Evolutionary conservation across 2,329 filamentous ascomycete genomes (phyloP), one percentile per base, ranked within the genome.

Genomic region (Beauveria australis): DNA sequence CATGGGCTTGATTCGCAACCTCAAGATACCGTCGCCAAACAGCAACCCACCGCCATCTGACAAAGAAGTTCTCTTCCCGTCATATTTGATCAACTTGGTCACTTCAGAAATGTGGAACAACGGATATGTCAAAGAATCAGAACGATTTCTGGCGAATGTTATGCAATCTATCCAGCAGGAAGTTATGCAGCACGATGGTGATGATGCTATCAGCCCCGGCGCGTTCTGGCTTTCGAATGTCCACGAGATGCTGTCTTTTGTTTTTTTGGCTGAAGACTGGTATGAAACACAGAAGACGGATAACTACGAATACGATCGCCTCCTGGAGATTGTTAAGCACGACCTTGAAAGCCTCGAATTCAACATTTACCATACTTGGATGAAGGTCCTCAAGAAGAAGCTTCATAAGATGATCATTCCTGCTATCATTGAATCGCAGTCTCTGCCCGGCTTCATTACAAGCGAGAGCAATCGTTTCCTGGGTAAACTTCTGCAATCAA

Each of bases 91-190:
- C 80, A 99, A 99, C 75, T 82, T 99, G 63, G 94, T 99, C 65
- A 99, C 94, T 14, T 97, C 92, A 18, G 94, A 99, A 79, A 99
- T 99, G 94, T 99, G 94, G 94, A 99, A 99, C 80, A 99, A 99
- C 69, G 94, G 94, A 52, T 99, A 97, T 72, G 94, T 99, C 68
- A 99, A 99, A 80, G 94, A 99, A 76, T 97, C 94, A 4, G 94
- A 99, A 77, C 89, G 93, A 60, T 99, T 99, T 84, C 82, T 99
- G 64, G 94, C 94, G 71, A 99, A 97, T 70, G 94, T 99, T 65
- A 99, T 99, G 94, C 94, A 97, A 76, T 96, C 92, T 8, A 97
- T 99, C 70, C 94, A 99, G 74, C 92, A 97, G 74, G 94, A 99
- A 74, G 94, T 99, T 61, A 97, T 99, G 94, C 90, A 96, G 72